Base-by-base conservation (phyloP, 176 grass and related monocot genomes). In the Lolium multiflorum region DNA sequence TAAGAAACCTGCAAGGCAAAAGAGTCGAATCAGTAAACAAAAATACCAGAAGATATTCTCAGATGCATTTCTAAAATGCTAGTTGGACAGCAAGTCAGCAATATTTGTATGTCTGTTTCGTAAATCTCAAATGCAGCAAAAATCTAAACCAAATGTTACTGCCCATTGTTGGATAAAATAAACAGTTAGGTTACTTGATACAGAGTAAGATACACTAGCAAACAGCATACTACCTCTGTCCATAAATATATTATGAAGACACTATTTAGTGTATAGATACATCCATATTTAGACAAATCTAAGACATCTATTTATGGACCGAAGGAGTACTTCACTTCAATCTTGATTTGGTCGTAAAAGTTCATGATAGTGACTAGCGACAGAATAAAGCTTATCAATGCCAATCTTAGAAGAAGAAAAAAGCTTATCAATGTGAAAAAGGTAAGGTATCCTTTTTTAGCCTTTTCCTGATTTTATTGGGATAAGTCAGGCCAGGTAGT, bases 1-100 rank as follows among this genome's bases (percentile, higher is more conserved):
- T 4, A 64, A 80, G 21, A 41, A 46, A 64, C 58, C 77, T 80
- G 39, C n/a, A 80, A 46, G 15, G 58, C 57, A 61, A 48, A 79
- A 58, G 57, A 80, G 39, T 63, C 26, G 61, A 64, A 6, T 11
- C 39, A 12, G 60, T 37, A 50, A 49, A 26, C n/a, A 28, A 59
- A 65, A 81, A 50, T 2, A 15, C 78, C 44, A 24, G 12, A 63
- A 28, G 7, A 44, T 22, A 57, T 11, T 60, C 10, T 15, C 39
- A 3, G 14, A 15, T 73, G 6, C 28, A 47, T 47, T 1, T 67
- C 31, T 67, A 67, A 67, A 67, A 9, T 67, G 14, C 6, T 67
- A 67, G 26, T 26, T 5, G 63, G 21, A 62, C n/a, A 67, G 28
- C 64, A 68, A 68, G 13, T 11, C 52, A 18, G 11, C 15, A 63